phyloP scores from a whole-genome alignment of 2,329 filamentous ascomycete species.

The Curvularia lunata region DNA sequence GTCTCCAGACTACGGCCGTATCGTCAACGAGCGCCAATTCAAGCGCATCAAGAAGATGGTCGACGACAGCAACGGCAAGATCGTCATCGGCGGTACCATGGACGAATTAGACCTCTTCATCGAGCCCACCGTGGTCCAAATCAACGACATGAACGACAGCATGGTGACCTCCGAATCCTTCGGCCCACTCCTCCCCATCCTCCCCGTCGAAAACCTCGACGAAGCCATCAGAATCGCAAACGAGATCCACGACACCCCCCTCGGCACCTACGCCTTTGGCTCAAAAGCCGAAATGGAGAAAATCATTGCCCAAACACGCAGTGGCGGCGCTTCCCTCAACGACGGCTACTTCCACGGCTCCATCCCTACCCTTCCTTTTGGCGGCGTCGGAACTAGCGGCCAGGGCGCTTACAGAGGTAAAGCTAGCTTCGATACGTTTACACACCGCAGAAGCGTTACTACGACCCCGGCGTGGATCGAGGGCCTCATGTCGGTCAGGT shows the following conservation, averaged over 20 bases:
- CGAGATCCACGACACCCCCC: slow-evolving; percentile 78
- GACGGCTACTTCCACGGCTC: slow-evolving; percentile 72
- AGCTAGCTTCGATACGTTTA: slow-evolving; percentile 72
- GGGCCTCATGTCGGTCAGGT: slow-evolving; percentile 68
- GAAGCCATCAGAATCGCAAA: slow-evolving; percentile 85
- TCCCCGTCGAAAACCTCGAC: slow-evolving; percentile 79
- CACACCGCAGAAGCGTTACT: slow-evolving; percentile 66
- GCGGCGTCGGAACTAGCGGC: slow-evolving; percentile 81
- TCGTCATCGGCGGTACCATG: slow-evolving; percentile 83
- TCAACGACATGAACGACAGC: slow-evolving; percentile 75
- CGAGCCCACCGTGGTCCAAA: slow-evolving; percentile 88
- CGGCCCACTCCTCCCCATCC: slow-evolving; percentile 85
- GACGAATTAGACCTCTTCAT: slow-evolving; percentile 84
- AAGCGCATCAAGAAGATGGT: slow-evolving; percentile 87
- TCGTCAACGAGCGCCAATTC: slow-evolving; percentile 82
- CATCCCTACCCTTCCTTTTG: slow-evolving; percentile 76
- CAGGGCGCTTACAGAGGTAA: slow-evolving; percentile 79
- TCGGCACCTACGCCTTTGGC: slow-evolving; percentile 86
- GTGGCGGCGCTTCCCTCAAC: slow-evolving; percentile 60
- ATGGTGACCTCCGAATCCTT: slow-evolving; percentile 87
- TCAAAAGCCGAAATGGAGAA: slow-evolving; percentile 77
- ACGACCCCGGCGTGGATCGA: slow-evolving; percentile 73
- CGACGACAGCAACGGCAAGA: slow-evolving; percentile 80
- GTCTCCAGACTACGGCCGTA: slow-evolving; percentile 79
- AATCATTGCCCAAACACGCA: slow-evolving; percentile 57